Conservation (phyloP, 768 basidiomycete species). For the Xanthoconium stramineum region DNA sequence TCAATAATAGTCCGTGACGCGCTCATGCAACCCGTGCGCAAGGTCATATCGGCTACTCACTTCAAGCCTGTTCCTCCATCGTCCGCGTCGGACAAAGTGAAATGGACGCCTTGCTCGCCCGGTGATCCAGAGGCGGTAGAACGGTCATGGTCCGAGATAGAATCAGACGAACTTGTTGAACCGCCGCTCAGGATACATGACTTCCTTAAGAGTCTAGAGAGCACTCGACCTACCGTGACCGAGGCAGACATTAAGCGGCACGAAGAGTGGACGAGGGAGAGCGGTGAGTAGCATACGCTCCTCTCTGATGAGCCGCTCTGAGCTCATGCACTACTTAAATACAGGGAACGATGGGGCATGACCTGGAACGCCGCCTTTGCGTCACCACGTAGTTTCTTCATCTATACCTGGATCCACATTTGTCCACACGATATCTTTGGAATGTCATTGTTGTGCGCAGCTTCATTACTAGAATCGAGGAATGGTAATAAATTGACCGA, state of each 20-base stretch:
- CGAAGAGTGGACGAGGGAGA: slow-evolving; percentile 82
- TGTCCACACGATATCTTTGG: slow-evolving; percentile 2
- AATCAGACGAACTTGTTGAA: slow-evolving; percentile 86
- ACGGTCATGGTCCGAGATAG: slow-evolving; percentile 86
- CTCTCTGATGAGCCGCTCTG: neutral
- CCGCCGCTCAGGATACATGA: slow-evolving; percentile 76
- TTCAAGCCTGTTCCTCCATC: slow-evolving; percentile 61
- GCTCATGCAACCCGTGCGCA: slow-evolving; percentile 97
- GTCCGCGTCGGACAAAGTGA: slow-evolving; percentile 33
- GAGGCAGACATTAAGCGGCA: slow-evolving; percentile 83
- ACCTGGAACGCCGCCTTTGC: neutral
- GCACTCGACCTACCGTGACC: slow-evolving; percentile 84
- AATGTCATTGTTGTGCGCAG: slow-evolving; percentile 6
- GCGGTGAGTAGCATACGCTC: slow-evolving; percentile 47
- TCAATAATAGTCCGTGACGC: slow-evolving; percentile 93
- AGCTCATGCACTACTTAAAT: neutral
- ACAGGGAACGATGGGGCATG: slow-evolving; percentile 34
- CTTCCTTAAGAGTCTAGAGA: slow-evolving; percentile 77
- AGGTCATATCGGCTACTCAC: slow-evolving; percentile 93
- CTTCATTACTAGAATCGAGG: slow-evolving; percentile 5
- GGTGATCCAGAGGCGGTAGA: slow-evolving; percentile 84
- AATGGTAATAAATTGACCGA: slow-evolving; percentile 16
- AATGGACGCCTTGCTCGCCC: slow-evolving; percentile 96
- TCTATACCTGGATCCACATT: neutral
- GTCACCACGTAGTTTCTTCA: slow-evolving; percentile 6